Evolutionary conservation across 2,329 filamentous ascomycete species (phyloP).

Genomic region (Colletotrichum horii): DNA sequence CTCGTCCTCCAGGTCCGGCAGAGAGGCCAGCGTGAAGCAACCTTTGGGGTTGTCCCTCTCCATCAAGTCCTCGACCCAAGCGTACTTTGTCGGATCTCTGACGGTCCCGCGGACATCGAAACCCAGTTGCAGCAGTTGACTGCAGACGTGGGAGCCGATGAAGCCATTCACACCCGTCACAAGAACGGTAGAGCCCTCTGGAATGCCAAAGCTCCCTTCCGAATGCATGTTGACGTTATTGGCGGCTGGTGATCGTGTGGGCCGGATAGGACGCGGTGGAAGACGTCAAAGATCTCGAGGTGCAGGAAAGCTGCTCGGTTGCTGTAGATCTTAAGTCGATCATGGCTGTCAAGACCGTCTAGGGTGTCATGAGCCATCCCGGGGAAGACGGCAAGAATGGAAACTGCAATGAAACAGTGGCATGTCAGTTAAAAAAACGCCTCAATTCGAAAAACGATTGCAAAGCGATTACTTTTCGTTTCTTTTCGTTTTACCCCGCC

Average conservation of each 20-base stretch:
- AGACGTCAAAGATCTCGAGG: background rate
- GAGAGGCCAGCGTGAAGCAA: constrained; percentile 34
- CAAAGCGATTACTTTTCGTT: background rate
- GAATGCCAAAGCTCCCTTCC: constrained; percentile 5
- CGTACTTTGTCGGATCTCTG: constrained; percentile 31
- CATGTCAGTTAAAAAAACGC: background rate
- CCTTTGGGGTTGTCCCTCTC: constrained; percentile 33
- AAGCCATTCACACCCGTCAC: constrained; percentile 50
- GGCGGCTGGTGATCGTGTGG: background rate
- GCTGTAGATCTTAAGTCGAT: constrained; percentile 10
- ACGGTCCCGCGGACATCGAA: constrained; percentile 46
- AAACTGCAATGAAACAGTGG: background rate
- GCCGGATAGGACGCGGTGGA: background rate
- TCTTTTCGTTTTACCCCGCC: constrained; percentile 2
- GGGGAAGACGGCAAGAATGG: background rate
- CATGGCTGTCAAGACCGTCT: background rate
- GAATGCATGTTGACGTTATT: constrained; percentile 1
- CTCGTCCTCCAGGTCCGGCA: constrained; percentile 36
- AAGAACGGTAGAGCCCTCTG: constrained; percentile 27
- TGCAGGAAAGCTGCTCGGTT: background rate
- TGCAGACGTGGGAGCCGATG: constrained; percentile 43
- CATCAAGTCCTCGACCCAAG: constrained; percentile 31
- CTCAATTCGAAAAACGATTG: background rate
- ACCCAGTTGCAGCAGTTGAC: constrained; percentile 37
- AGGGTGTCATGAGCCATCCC: background rate